Percentiles rank a stretch among this genome's conserved stretches.
These are phyloP conservation scores for Quercus mongolica DNA, from an alignment of 306 rosid genomes.

Conservation along the genomic window DNA sequence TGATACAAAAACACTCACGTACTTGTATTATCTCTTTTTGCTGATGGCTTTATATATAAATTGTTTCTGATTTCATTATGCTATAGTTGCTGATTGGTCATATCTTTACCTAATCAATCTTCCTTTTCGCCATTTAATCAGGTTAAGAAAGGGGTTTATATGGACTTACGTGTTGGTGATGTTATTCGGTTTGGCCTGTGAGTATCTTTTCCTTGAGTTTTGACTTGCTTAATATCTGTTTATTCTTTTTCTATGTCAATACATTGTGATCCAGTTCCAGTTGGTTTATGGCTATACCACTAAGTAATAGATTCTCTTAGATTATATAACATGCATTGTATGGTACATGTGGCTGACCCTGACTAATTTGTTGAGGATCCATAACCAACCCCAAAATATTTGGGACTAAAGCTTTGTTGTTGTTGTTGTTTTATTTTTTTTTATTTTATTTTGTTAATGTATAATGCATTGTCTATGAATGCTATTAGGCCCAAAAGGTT, in stretches of 20 bases:
- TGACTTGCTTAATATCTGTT: not conserved
- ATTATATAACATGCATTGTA: constrained; percentile 1
- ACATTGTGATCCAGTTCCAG: not conserved
- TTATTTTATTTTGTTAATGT: not conserved
- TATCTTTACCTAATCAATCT: constrained; percentile 14
- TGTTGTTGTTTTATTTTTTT: no score
- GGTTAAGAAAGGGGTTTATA: constrained; percentile 66
- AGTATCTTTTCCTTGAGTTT: constrained; percentile 29
- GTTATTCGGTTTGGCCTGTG: constrained; percentile 94
- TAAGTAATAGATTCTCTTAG: constrained; percentile 11
- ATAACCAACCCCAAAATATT: no score
- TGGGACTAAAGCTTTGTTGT: no score
- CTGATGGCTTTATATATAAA: not conserved
- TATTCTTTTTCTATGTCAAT: not conserved
- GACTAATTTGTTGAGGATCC: no score
- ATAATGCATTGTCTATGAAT: not conserved
- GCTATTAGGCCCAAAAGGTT: not conserved
- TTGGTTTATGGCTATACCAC: not conserved
- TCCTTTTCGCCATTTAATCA: constrained; percentile 31
- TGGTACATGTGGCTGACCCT: no score
- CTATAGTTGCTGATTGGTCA: not conserved
- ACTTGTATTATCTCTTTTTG: not conserved
- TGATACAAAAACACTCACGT: no score
- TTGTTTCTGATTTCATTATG: not conserved
- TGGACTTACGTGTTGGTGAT: constrained; percentile 87